Percentiles rank a stretch among this genome's conserved stretches.
These are phyloP conservation scores for Cercospora brassicicola DNA, from an alignment of 2,329 filamentous ascomycete genomes.

Conservation along the genomic window DNA sequence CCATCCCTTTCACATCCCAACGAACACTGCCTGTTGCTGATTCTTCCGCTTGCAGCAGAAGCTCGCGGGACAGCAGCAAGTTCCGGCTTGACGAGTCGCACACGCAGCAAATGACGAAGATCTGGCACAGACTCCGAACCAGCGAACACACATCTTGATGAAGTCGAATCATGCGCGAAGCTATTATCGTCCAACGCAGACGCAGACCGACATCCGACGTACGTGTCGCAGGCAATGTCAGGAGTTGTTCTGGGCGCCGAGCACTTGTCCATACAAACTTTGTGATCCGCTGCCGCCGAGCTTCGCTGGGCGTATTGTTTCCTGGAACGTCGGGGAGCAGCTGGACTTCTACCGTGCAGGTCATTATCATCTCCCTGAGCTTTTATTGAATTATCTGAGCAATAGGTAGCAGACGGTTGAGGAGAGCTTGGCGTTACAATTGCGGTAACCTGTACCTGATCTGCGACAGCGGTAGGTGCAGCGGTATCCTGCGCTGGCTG, in stretches of 20 bases:
- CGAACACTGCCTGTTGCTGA: constrained; percentile 21
- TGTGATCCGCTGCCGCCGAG: constrained; percentile 7
- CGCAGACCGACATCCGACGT: constrained; percentile 2
- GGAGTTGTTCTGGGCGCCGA: constrained; percentile 17
- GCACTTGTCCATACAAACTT: constrained; percentile 10
- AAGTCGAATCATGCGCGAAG: constrained; percentile 3
- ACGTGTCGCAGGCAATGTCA: not conserved
- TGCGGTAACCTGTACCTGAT: not conserved
- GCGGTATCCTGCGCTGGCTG: not conserved
- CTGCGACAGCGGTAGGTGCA: not conserved
- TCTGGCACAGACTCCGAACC: constrained; percentile 8
- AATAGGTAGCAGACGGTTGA: not conserved
- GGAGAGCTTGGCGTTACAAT: constrained; percentile 5
- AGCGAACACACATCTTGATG: not conserved
- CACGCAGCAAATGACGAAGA: constrained; percentile 29
- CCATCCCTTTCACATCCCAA: constrained; percentile 25
- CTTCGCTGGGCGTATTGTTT: constrained; percentile 9
- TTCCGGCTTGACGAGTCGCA: constrained; percentile 34
- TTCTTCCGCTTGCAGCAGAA: not conserved
- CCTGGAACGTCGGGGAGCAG: not conserved
- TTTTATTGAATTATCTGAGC: not conserved
- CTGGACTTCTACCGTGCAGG: not conserved
- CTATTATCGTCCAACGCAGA: constrained; percentile 13
- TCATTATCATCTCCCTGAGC: not conserved
- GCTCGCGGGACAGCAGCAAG: constrained; percentile 29